Evolutionary conservation across 2,329 filamentous ascomycete species (phyloP).

Genomic region (Colletotrichum coccodes): DNA sequence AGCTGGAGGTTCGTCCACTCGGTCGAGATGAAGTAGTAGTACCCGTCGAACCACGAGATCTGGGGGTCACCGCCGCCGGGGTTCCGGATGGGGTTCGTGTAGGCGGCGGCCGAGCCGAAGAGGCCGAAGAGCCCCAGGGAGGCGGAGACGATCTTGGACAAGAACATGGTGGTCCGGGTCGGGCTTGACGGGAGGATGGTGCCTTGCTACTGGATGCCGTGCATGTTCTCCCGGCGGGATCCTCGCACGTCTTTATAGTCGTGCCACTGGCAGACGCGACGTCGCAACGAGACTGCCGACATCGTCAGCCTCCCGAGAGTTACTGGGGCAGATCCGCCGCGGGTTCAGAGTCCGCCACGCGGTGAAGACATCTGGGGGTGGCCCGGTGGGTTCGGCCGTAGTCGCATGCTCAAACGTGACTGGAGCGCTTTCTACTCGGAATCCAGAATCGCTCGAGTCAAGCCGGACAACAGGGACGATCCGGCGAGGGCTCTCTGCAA

Average conservation of each 20-base stretch:
- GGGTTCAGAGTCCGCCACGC: not conserved
- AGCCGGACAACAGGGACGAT: constrained; percentile 1
- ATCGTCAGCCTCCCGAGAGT: not conserved
- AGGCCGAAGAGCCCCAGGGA: constrained; percentile 29
- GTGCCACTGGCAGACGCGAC: not conserved
- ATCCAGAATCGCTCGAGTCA: not conserved
- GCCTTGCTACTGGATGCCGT: not conserved
- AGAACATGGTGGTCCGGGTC: not conserved
- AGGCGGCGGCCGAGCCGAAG: constrained; percentile 43
- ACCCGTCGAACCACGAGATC: constrained; percentile 61
- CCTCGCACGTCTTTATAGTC: not conserved
- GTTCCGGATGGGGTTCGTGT: constrained; percentile 62
- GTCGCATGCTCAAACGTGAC: not conserved
- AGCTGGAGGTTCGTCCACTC: constrained; percentile 66
- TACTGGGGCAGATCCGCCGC: not conserved
- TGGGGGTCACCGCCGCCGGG: constrained; percentile 63
- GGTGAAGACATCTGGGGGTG: not conserved
- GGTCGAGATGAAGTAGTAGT: constrained; percentile 67
- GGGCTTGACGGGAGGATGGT: not conserved
- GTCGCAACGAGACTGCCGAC: not conserved
- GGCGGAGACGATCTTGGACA: constrained; percentile 19
- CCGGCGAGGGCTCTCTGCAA: not conserved
- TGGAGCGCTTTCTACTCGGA: constrained; percentile 15
- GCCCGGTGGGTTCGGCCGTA: not conserved
- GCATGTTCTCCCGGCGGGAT: not conserved